Conservation (phyloP, 2,329 filamentous ascomycete genomes). For the Capronia americana region DNA sequence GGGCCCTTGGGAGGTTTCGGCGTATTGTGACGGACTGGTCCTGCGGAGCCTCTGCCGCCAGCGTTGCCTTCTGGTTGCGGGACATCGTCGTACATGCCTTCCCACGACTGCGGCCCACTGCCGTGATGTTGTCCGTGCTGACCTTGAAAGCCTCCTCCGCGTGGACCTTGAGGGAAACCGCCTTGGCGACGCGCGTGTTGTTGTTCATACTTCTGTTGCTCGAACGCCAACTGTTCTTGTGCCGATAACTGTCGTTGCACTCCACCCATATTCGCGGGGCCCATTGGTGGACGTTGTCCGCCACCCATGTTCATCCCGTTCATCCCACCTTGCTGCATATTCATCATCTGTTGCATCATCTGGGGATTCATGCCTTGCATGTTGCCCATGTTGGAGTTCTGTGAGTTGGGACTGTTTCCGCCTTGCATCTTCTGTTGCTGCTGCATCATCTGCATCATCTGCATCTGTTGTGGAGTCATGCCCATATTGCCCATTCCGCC, state of each 20-base stretch:
- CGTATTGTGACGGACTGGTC: conserved; percentile 48
- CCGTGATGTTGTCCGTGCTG: conserved; percentile 47
- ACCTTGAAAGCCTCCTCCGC: conserved; percentile 36
- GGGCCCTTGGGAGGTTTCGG: conserved; percentile 55
- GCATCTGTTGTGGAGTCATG: conserved; percentile 61
- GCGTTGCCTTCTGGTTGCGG: conserved; percentile 73
- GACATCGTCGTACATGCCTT: conserved; percentile 97
- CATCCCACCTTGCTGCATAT: conserved; percentile 51
- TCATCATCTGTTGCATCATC: conserved; percentile 64
- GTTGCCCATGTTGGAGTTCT: conserved; percentile 36
- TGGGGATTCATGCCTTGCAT: conserved; percentile 42
- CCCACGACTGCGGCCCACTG: conserved; percentile 83
- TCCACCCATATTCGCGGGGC: conserved; percentile 48
- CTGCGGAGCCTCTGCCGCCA: conserved; percentile 54
- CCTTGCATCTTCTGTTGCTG: conserved; percentile 52
- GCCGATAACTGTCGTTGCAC: conserved; percentile 65
- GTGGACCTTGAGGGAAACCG: conserved; percentile 29
- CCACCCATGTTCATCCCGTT: conserved; percentile 43
- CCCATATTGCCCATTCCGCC: conserved; percentile 45
- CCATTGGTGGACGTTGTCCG: conserved; percentile 40
- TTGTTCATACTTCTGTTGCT: conserved; percentile 79
- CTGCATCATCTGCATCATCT: conserved; percentile 64
- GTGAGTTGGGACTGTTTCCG: conserved; percentile 41
- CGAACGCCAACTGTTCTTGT: conserved; percentile 75
- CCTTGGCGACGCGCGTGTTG: conserved; percentile 63